Evolutionary conservation across 257 asterid genomes (phyloP).

Genomic region (Penstemon davidsonii): DNA sequence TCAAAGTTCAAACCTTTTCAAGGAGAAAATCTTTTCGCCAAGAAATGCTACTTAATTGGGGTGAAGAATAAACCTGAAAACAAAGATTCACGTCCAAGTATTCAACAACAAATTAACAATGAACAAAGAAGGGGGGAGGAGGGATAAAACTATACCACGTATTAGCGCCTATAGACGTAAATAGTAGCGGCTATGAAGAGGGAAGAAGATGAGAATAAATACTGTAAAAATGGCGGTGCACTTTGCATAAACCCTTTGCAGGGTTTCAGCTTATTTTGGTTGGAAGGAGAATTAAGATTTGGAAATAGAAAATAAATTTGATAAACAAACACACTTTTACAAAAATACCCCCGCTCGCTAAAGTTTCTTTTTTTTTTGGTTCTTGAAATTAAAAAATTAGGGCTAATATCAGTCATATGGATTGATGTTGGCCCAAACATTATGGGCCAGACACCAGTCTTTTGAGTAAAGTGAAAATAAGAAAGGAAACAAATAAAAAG

Average conservation of each 20-base stretch:
- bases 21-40: neutral
- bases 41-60: neutral
- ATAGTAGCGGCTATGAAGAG: neutral
- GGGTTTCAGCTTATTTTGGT: neutral
- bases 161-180: neutral
- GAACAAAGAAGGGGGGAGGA: neutral
- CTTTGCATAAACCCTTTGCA: neutral
- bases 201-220: neutral
- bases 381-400: no score
- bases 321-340: no score
- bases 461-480: no score
- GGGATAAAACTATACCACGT: no score
- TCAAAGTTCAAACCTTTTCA: neutral
- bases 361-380: no score
- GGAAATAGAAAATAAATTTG: no score
- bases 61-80: neutral
- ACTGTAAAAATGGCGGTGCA: neutral
- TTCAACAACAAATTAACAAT: neutral
- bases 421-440: no score
- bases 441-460: no score
- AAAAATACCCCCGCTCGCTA: no score
- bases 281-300: no score
- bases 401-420: no score
- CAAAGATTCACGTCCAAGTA: neutral
- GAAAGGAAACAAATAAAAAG: no score